Evolutionary conservation across 805 yeast genomes (phyloP).

Genomic region (Metschnikowia noctiluminum): DNA sequence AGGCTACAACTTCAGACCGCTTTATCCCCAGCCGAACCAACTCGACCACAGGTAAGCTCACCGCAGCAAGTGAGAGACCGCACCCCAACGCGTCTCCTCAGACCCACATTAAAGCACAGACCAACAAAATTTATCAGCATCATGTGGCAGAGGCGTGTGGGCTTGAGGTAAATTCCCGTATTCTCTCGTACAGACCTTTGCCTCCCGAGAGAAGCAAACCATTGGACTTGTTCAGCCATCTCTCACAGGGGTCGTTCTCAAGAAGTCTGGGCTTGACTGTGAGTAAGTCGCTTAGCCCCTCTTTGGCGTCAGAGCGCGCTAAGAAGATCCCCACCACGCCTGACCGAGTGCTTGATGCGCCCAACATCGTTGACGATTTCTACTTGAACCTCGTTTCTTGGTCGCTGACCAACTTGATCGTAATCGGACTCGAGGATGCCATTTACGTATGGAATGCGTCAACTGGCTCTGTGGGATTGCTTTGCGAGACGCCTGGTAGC

Average conservation of each 20-base stretch:
- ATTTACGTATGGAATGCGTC: conserved; percentile 93
- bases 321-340: conserved; percentile 84
- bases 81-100: conserved; percentile 50
- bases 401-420: conserved; percentile 79
- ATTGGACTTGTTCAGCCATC: conserved; percentile 30
- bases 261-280: conserved; percentile 9
- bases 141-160: conserved; percentile 96
- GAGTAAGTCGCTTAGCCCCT: conserved; percentile 38
- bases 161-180: conserved; percentile 72
- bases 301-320: conserved; percentile 61
- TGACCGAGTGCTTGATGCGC: conserved; percentile 92
- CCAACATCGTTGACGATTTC: conserved; percentile 90
- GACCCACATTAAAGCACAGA: conserved; percentile 53
- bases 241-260: conserved; percentile 17
- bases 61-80: conserved; percentile 30
- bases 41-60: conserved; percentile 36
- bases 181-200: conserved; percentile 79
- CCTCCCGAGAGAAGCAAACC: conserved; percentile 63
- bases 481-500: conserved; percentile 52
- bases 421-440: conserved; percentile 80
- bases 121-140: conserved; percentile 59
- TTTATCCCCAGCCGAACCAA: conserved; percentile 44
- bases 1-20: conserved; percentile 27
- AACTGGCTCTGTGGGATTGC: conserved; percentile 68
- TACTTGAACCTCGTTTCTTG: conserved; percentile 83